Evolutionary conservation across 257 asterid genomes (phyloP), one percentile per base, ranked within the genome.

Genomic region (Sherardia arvensis): DNA sequence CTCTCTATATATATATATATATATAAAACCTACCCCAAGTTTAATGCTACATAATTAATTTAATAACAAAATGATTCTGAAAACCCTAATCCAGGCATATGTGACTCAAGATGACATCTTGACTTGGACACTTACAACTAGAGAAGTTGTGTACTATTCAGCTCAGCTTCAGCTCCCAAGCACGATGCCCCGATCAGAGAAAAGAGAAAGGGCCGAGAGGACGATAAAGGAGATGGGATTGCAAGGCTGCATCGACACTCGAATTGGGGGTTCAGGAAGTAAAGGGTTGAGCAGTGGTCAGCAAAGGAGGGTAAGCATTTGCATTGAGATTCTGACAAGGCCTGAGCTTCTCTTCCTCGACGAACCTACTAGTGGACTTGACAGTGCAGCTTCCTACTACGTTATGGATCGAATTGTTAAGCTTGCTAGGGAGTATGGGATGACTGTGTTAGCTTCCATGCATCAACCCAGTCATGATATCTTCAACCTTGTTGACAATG

Each of bases 291-390:
- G 90, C 5, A 74, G 76, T 23, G 94, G 90, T 4, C 86, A 83
- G 18, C 80, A 71, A 43, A 78, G 94, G 69, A 76, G 88, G 76
- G 80, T 83, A 5, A 83, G 90, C 80, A 86, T 86, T 40, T 83
- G 85, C 79, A 53, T 81, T 5, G 86, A 83, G 61, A 77, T 85
- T 22, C 67, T 85, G n/a, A 85, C 80, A 9, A 72, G 86, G 23
- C 94, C 85, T 1, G 81, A 74, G 59, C 90, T 83, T 49, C 84
- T 81, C 20, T 81, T 86, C 73, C 86, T 86, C 4, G 94, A 84
- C 47, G 91, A 86, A 62, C 95, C 88, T 3, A 81, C 91, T 30
- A 84, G 88, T 60, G 91, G 91, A 18, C 85, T 86, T 4, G 91
- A 86, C 23, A 80, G 87, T 53, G 91, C 88, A 7, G 84, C 95